Base-by-base conservation (phyloP, 2,329 filamentous ascomycete species). In the Aspergillus vadensis region DNA sequence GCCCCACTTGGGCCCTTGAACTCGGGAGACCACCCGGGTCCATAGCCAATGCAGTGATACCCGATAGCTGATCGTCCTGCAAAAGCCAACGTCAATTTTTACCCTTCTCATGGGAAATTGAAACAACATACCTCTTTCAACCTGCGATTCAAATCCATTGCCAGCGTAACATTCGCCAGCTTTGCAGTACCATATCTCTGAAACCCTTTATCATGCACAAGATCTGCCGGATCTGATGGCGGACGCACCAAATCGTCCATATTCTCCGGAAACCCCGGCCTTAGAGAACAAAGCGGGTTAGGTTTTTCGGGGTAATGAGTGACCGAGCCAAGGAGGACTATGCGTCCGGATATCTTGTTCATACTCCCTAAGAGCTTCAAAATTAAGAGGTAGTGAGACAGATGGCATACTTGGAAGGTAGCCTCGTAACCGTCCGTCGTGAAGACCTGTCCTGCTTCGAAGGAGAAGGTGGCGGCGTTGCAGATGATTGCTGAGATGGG, bases 151-250 rank as follows among this genome's bases (percentile, higher is more conserved):
- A 82, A 62, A 27, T 76, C 75, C 59, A 80, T 76, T 62, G 73
- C 76, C 63, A 76, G 77, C 67, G 77, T 78, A 4, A 79, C 66
- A 12, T 76, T 67, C 3, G 74, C 78, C 14, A 79, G 63, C 63
- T 82, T 83, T 0, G 77, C 75, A 23, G 74, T 75, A 2, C 72
- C 79, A 64, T 82, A 83, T 56, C 78, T 69, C 56, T 79, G 73
- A 32, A 80, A 81, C 3, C 80, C 80, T 5, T 70, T 67, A 3
- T 76, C 79, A 21, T 73, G 62, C 21, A 74, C 70, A 17, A 81
- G 74, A 0, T 56, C 57, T 2, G 57, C 41, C 1, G 62, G 59
- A 59, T 79, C 75, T 3, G 67, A 57, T 0, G 50, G 27, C 1
- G 77, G 76, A 52, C 76, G 73, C 8, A 76, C 69, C 48, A 81